Evolutionary conservation across 225 moss, liverwort and hornwort genomes (phyloP).

Genomic region (Polytrichum commune): DNA sequence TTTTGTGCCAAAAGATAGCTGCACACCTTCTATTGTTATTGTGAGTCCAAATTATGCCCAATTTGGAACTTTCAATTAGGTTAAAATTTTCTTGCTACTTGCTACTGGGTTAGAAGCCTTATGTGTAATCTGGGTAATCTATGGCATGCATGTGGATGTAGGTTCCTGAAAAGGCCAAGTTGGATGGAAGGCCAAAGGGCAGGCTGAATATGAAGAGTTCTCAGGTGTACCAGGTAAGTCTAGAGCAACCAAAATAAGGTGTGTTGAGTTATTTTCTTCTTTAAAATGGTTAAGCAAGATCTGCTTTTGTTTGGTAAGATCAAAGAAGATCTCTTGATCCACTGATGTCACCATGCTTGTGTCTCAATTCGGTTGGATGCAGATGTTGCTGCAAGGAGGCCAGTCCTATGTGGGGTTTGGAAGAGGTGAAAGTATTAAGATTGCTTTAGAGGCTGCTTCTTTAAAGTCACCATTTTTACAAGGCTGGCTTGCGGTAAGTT

Average conservation of each 20-base stretch:
- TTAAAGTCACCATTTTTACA: slow-evolving; percentile 31
- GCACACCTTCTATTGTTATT: no score
- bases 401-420: slow-evolving; percentile 49
- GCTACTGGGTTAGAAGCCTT: neutral
- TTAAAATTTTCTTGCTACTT: no score
- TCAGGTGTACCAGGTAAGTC: slow-evolving; percentile 1
- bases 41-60: no score
- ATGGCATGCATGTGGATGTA: neutral
- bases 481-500: slow-evolving; percentile 35
- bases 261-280: no score
- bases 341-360: no score
- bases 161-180: slow-evolving; percentile 5
- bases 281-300: no score
- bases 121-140: neutral
- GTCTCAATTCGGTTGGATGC: neutral
- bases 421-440: slow-evolving; percentile 24
- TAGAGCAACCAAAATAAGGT: no score
- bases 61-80: no score
- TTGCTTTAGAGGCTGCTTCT: slow-evolving; percentile 43
- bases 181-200: slow-evolving; percentile 1
- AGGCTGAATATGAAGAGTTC: neutral
- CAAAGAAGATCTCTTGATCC: no score
- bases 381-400: slow-evolving; percentile 40
- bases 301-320: no score
- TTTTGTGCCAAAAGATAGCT: no score